Evolutionary conservation across 1,284 basidiomycete species (phyloP), one percentile per base, ranked within the genome.

Genomic region (Mycosarcoma mackinlayi): DNA sequence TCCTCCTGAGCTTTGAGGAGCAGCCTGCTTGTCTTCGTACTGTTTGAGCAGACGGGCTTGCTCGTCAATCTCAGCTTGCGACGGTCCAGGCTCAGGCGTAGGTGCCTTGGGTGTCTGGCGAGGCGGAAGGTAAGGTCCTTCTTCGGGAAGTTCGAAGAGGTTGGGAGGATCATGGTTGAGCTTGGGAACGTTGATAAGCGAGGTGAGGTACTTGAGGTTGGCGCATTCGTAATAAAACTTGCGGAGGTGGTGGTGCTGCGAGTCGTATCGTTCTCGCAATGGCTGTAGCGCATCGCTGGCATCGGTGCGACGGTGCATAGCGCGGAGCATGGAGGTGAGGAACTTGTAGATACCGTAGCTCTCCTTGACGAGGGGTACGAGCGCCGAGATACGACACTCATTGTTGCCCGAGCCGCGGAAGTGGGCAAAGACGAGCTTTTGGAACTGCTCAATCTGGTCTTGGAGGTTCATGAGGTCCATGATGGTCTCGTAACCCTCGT

Each of bases 1-100:
- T 94, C 92, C 49, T 92, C 88, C 66, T 91, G 88, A 24, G 90
- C 87, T 41, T 89, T 87, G 25, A 98, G 85, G n/a, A 2, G 90
- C 89, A 21, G 89, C 87, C 80, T 98, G 96, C 83, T 98, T 93
- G 44, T 94, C 91, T 83, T 98, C 96, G 80, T 98, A 98, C 83
- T 98, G 89, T 80, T 95, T 94, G 60, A 99, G 88, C 88, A 98
- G 89, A 19, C 92, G 90, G 8, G 92, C 92, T 85, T 99, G 96
- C 83, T 98, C 94, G 57, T 89, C 90, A 60, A 98, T 89, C 78
- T 92, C 91, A 4, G 88, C 54, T 63, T 82, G 80, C 3, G 80
- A 75, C 0, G 78, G 78, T 38, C 75, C 74, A 1, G 68, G 44
- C 6, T 69, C 57, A 8, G 80, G 77, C 9, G 79, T 73, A 0